A percentile compares a stretch with the other conserved stretches of the same genome.
These are phyloP conservation scores for Lactarius indigo DNA, from an alignment of 768 basidiomycete genomes.

Conservation along the genomic window DNA sequence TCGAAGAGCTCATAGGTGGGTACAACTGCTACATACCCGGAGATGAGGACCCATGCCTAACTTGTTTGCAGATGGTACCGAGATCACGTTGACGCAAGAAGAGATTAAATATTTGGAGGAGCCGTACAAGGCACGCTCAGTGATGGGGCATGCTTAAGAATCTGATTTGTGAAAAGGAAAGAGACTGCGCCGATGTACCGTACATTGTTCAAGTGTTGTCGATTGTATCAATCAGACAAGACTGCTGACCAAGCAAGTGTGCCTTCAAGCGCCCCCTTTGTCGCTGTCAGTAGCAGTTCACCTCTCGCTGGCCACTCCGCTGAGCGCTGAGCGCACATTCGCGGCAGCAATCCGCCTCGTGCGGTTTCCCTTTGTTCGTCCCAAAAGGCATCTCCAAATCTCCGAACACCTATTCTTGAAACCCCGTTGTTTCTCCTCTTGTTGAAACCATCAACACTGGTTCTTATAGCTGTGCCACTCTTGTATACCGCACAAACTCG, in stretches of 20 bases:
- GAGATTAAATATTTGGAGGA: slow-evolving; percentile 22
- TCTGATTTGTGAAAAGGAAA: neutral
- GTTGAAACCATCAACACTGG: neutral
- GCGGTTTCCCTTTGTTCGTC: neutral
- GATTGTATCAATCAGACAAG: neutral
- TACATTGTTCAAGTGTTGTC: neutral
- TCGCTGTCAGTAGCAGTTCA: neutral
- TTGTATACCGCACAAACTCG: neutral
- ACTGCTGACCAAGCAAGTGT: neutral
- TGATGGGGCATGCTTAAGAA: slow-evolving; percentile 7
- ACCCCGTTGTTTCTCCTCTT: neutral
- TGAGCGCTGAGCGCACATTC: neutral
- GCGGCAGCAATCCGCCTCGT: neutral
- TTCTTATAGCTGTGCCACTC: neutral
- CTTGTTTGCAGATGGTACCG: slow-evolving; percentile 6
- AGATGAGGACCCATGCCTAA: neutral
- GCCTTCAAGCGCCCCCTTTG: neutral
- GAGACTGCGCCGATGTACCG: neutral
- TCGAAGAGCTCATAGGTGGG: slow-evolving; percentile 23
- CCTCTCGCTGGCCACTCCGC: neutral
- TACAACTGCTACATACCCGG: neutral
- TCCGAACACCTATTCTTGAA: neutral
- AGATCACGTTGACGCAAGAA: slow-evolving; percentile 16
- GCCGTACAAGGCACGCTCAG: slow-evolving; percentile 22
- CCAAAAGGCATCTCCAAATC: neutral